A percentile compares a stretch with the other conserved stretches of the same genome.
These are phyloP conservation scores for Metschnikowia sp. DNA, from an alignment of 805 yeast genomes.

Conservation along the genomic window DNA sequence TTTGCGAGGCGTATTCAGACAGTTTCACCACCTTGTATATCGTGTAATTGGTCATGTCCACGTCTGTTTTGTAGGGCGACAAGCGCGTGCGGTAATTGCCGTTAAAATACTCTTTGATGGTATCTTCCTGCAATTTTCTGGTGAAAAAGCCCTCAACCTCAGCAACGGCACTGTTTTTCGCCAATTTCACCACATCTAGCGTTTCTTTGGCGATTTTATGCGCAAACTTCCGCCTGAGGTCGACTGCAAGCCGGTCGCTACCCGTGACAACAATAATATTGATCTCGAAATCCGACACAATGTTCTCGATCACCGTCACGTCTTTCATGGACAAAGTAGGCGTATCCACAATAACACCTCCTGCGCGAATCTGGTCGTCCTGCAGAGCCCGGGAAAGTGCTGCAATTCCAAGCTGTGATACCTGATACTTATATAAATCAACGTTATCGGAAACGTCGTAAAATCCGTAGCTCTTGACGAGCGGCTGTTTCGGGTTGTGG, in stretches of 20 bases:
- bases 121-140: slow-evolving; percentile 69
- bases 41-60: slow-evolving; percentile 56
- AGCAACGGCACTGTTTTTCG: slow-evolving; percentile 73
- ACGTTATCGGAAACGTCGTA: slow-evolving; percentile 56
- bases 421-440: slow-evolving; percentile 48
- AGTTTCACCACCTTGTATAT: slow-evolving; percentile 58
- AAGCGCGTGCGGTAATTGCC: slow-evolving; percentile 65
- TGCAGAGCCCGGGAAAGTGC: slow-evolving; percentile 47
- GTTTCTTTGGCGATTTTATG: slow-evolving; percentile 27
- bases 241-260: slow-evolving; percentile 64
- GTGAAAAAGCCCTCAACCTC: slow-evolving; percentile 66
- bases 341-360: slow-evolving; percentile 73
- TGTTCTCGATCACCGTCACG: slow-evolving; percentile 48
- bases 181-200: slow-evolving; percentile 55
- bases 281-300: slow-evolving; percentile 59
- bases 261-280: slow-evolving; percentile 69
- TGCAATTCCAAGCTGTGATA: slow-evolving; percentile 49
- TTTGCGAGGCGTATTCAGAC: slow-evolving; percentile 32
- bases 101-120: slow-evolving; percentile 85
- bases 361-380: slow-evolving; percentile 41
- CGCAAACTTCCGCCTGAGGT: slow-evolving; percentile 51
- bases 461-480: slow-evolving; percentile 78
- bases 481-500: slow-evolving; percentile 84
- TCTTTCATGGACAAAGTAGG: slow-evolving; percentile 59
- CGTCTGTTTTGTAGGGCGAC: slow-evolving; percentile 83